Base-by-base conservation (phyloP, 208 protist species). In the Phytomonas francai region DNA sequence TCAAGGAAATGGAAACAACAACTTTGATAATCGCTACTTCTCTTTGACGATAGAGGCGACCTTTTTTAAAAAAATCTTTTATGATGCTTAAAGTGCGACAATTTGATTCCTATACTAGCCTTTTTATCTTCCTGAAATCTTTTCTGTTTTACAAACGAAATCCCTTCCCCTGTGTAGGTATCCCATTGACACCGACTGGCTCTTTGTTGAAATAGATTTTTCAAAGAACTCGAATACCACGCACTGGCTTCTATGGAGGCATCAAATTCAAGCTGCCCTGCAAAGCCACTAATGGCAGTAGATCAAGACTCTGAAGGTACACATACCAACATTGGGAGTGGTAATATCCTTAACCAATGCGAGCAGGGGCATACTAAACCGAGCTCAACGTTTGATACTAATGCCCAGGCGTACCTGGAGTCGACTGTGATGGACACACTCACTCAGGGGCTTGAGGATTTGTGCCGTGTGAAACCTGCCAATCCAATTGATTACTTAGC, bases 401-500 rank as follows among this genome's bases (percentile, higher is more conserved):
- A 45, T 45, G 73, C 80, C 0, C 82, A 88, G 61, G 74, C 88
- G 14, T 98, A 98, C 72, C 68, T 98, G 11, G 95, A 97, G 32
- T 71, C 71, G 34, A 89, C 88, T 9, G 90, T 98, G 8, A 88
- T 96, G 80, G 86, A 77, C 12, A 66, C 91, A 3, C 76, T 98
- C 12, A 79, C 92, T 2, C 87, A 97, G 30, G 95, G 80, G 12
- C 73, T 98, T 19, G 81, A 92, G 71, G 87, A 91, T 39, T 64
- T 98, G 22, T 93, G 87, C 59, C 81, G 90, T 7, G 83, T 94
- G 65, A 75, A 93, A n/a, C 95, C 95, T 7, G 83, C 91, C 14
- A 93, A 97, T 67, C 93, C 95, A 22, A 83, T 97, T 29, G 91
- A 97, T 63, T 97, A 95, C 65, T 65, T 98, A 4, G 95, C 88